Evolutionary conservation across 2,329 filamentous ascomycete species (phyloP), one percentile per base, ranked within the genome.

Genomic region (Aspergillus sp.): DNA sequence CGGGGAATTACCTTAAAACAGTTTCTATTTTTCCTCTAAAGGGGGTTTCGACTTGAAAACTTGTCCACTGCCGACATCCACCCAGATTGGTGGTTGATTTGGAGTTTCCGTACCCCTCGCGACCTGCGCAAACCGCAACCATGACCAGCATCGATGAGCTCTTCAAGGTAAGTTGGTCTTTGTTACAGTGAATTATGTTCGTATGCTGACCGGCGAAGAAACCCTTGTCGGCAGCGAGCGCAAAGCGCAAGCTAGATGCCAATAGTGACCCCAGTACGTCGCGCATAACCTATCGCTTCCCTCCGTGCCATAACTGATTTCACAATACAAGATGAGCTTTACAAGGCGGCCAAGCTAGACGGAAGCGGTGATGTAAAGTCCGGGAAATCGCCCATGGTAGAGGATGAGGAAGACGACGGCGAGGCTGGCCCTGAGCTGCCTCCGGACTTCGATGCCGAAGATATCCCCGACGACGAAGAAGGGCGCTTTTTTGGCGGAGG

Each of bases 401-500:
- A 81, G 31, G 82, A 84, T 42, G 80, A 80, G 5, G 76, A 77
- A 18, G 81, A 81, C 42, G 81, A 80, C 22, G 75, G 75, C 29
- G 75, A 79, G 56, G 75, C 84, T 2, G 84, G 83, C 0, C 83
- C 83, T 1, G 81, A 85, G 49, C 77, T 84, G 39, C 83, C 85
- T 14, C 81, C 81, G 6, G 85, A 85, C 63, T 80, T 84, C 26
- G 82, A 82, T 55, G 78, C 82, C 39, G 85, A 84, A 54, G 83
- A 86, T 52, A 80, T 84, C 77, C 80, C 74, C 9, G 90, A 94
- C 66, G 93, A 96, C 68, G 92, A 96, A 55, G 95, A 96, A 64
- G 95, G 94, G 1, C 88, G 95, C 11, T 99, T 99, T 80, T 99
- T 97, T 69, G 95, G 94, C 49, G 91, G 92, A 56, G 95, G 95